These are phyloP conservation scores for Cladophialophora yegresii DNA, from an alignment of 2,329 filamentous ascomycete genomes.

Conservation along the genomic window DNA sequence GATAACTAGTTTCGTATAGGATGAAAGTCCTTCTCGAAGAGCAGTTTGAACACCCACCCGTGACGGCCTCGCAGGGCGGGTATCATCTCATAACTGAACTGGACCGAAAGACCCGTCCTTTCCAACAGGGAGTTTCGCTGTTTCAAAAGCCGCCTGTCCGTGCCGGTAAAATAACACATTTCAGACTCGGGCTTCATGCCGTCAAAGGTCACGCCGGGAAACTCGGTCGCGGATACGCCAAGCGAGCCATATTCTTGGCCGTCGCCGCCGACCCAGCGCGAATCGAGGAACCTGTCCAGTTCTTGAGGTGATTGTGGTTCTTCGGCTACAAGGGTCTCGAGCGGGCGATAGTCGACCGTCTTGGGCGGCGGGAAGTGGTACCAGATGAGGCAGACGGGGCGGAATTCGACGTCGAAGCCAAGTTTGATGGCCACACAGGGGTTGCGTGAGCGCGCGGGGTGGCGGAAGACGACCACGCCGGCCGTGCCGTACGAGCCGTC, in stretches of 20 bases:
- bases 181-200: neutral
- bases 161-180: neutral
- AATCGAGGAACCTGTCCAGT: neutral
- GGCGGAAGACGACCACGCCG: slow-evolving; percentile 4
- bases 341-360: neutral
- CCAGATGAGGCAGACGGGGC: slow-evolving; percentile 5
- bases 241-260: neutral
- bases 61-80: neutral
- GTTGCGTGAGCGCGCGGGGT: neutral
- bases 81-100: slow-evolving; percentile 2
- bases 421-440: slow-evolving; percentile 8
- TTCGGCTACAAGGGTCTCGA: neutral
- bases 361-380: neutral
- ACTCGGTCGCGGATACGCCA: neutral
- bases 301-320: slow-evolving; percentile 2
- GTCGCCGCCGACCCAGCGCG: neutral
- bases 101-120: neutral
- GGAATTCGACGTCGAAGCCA: slow-evolving; percentile 5
- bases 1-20: neutral
- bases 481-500: slow-evolving; percentile 1
- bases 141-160: neutral
- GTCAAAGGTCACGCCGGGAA: neutral
- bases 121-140: neutral
- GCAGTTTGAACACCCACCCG: neutral
- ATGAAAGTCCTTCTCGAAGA: neutral